Conservation (phyloP, 1,284 basidiomycete genomes). For the Ceratobasidium theobromae region DNA sequence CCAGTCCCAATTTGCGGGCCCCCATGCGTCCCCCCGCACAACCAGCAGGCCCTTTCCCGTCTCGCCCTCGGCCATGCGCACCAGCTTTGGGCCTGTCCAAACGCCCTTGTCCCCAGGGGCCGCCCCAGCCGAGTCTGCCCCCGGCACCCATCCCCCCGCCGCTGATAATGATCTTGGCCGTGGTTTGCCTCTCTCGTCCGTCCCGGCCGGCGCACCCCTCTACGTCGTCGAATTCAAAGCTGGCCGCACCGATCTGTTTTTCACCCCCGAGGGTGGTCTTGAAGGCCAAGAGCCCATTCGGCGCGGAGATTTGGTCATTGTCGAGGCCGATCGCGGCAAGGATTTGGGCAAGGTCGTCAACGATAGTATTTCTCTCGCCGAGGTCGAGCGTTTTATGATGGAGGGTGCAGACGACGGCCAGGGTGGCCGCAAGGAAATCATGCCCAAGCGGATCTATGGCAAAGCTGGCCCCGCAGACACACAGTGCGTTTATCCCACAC, state of each 20-base stretch:
- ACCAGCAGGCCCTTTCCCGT: conserved; percentile 33
- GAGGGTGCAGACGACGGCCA: conserved; percentile 55
- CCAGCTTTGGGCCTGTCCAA: neutral
- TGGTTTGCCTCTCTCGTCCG: conserved; percentile 81
- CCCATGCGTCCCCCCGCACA: conserved; percentile 35
- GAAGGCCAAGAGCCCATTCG: conserved; percentile 56
- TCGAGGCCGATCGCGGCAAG: conserved; percentile 94
- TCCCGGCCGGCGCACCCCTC: conserved; percentile 82
- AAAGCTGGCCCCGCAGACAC: conserved; percentile 86
- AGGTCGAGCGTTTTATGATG: conserved; percentile 88
- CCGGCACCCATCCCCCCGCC: neutral
- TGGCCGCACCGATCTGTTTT: conserved; percentile 92
- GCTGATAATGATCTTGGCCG: conserved; percentile 69
- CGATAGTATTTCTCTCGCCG: conserved; percentile 84
- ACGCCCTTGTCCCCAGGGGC: conserved; percentile 43
- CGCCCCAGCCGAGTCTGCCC: conserved; percentile 36
- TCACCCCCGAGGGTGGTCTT: conserved; percentile 63
- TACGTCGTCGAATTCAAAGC: conserved; percentile 99
- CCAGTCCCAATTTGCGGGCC: neutral
- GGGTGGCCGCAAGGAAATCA: conserved; percentile 76
- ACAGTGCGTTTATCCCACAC: conserved; percentile 57
- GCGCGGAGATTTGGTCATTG: conserved; percentile 90
- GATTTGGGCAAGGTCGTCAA: conserved; percentile 90
- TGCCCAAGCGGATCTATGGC: conserved; percentile 95
- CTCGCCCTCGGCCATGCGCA: conserved; percentile 42